Evolutionary conservation across 257 asterid species (phyloP), one percentile per base, ranked within the genome.

Genomic region (Plectranthus barbatus): DNA sequence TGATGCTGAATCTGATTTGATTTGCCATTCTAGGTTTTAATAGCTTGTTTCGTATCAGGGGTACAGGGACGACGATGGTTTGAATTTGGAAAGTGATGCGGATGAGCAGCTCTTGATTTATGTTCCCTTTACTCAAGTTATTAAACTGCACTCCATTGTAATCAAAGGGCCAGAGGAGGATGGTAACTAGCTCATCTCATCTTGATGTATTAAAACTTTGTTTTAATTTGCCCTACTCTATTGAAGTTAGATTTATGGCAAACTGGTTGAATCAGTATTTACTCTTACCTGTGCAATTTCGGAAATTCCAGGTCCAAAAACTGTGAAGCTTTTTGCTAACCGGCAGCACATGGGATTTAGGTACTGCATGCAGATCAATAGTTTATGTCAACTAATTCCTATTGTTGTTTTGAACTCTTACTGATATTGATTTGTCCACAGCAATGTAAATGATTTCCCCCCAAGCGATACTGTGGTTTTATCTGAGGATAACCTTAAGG

Each of bases 41-140:
- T 52, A 59, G 67, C 53, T 48, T 47, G n/a, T 70, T 44, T 24
- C 68, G 37, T 65, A 61, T 55, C 80, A 90, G 99, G 99, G 90
- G n/a, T 93, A 90, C 78, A 81, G 99, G 81, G 99, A 92, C 59
- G 99, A 90, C 14, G 97, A 89, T 37, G 90, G 90, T 56, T 72
- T 93, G 88, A 68, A 78, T 68, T 79, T 93, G 75, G 96, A 83
- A 76, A 93, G 99, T 71, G 97, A 93, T 71, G 99, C 97, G 10
- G 99, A 93, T 46, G 99, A 90, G 76, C 99, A 93, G 69, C 82
- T 93, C 42, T 72, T 93, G 76, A 85, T 93, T 15, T 87, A 85
- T 72, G 74, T 93, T 67, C 99, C 99, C 50, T 93, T 93, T 62
- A 82, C 54, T 55, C 95, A 85, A 87, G 97, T 93, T 63, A 63